Percentiles rank a stretch among this genome's conserved stretches.
Evolutionary conservation across 176 grass and related monocot species (phyloP).

Genomic region (Oryza officinalis): DNA sequence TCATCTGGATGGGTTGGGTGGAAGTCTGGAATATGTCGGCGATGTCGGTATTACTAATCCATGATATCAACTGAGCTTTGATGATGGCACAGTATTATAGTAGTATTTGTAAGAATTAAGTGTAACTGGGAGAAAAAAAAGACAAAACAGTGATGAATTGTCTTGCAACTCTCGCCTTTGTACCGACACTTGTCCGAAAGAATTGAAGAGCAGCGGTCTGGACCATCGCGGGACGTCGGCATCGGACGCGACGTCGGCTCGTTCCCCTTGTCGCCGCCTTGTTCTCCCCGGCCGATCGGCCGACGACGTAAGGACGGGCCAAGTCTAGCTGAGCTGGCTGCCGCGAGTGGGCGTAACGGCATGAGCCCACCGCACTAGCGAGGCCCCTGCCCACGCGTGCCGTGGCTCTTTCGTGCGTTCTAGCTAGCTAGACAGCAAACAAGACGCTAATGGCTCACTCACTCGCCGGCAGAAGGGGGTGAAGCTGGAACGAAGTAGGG

Average conservation of each 20-base stretch:
- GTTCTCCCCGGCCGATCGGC: not conserved
- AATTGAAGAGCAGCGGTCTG: not conserved
- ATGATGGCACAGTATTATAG: not conserved
- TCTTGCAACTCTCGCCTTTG: not conserved
- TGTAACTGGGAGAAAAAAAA: not conserved
- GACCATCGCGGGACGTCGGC: not conserved
- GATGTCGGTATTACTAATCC: not conserved
- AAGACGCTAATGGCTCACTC: not conserved
- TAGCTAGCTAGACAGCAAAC: constrained; percentile 22
- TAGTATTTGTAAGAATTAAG: not conserved
- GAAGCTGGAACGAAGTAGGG: too few relatives aligned
- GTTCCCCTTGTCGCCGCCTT: not conserved
- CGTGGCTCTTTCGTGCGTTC: constrained; percentile 15
- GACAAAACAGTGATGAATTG: not conserved
- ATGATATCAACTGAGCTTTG: constrained; percentile 6
- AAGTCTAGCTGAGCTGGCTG: too few relatives aligned
- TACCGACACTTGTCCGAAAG: not conserved
- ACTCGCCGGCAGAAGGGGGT: not conserved
- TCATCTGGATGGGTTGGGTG: not conserved
- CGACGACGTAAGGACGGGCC: not conserved
- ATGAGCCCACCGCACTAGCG: constrained; percentile 37
- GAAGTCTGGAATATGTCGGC: not conserved
- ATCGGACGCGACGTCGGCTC: constrained; percentile 4
- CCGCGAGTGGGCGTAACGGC: not conserved
- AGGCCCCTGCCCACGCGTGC: not conserved